Evolutionary conservation across 306 rosid species (phyloP).

Genomic region (Calophaca sinica): DNA sequence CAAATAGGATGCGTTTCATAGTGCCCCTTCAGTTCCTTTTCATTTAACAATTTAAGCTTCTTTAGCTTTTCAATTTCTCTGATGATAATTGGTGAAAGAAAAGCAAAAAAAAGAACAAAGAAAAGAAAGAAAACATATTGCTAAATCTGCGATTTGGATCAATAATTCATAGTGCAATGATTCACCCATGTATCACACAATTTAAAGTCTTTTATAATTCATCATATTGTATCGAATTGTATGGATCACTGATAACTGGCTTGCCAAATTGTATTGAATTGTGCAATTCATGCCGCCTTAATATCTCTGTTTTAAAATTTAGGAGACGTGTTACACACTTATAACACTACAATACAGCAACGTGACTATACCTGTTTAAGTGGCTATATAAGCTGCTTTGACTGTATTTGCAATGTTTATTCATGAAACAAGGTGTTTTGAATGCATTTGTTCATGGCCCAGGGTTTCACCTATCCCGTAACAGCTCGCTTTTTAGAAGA

Average conservation of each 20-base stretch:
- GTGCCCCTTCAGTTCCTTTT: constrained; percentile 10
- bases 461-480: constrained; percentile 97
- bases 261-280: not conserved
- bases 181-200: constrained; percentile 6
- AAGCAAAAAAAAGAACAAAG: not conserved
- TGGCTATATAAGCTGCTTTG: constrained; percentile 27
- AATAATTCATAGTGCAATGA: not conserved
- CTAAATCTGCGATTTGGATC: not conserved
- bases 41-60: constrained; percentile 14
- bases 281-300: not conserved
- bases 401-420: constrained; percentile 24
- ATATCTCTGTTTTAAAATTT: constrained; percentile 23
- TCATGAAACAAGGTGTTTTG: constrained; percentile 8
- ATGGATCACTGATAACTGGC: not conserved
- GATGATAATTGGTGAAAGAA: constrained; percentile 34
- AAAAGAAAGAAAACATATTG: not conserved
- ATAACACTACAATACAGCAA: not conserved
- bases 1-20: constrained; percentile 19
- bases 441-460: constrained; percentile 47
- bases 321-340: not conserved
- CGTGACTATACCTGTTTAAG: constrained; percentile 6
- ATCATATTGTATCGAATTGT: not conserved
- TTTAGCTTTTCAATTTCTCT: constrained; percentile 13
- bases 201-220: constrained; percentile 20
- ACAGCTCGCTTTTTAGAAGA: constrained; percentile 87